Evolutionary conservation across 2,329 filamentous ascomycete genomes (phyloP), one percentile per base, ranked within the genome.

Genomic region (Diaporthe sp.): DNA sequence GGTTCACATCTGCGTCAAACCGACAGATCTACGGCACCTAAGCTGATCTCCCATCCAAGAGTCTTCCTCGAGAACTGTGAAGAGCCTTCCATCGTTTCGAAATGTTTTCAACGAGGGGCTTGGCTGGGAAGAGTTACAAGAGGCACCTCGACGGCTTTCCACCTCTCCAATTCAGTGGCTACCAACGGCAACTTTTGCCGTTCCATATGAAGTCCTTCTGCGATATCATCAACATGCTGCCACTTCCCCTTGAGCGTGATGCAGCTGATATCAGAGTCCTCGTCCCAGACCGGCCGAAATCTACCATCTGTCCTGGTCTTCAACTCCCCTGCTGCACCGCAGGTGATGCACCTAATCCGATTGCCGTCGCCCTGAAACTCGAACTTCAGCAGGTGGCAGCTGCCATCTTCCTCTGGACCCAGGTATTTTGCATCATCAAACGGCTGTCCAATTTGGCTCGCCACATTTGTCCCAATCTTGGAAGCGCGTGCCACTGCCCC

Each of bases 211-310:
- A 67, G 44, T 17, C 62, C 44, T 17, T 51, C 62, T 13, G 31
- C 44, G 7, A 67, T 67, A 34, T 67, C 44, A 37, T 67, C 62
- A 25, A 67, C 28, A n/a, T 67, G 62, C 7, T 67, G 62, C 62
- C 62, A 67, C 19, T 67, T 67, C 3, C 62, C 62, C 31, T 37
- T 67, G 8, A 67, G 62, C 3, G 62, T 67, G 19, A 51, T 37
- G 44, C 62, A 67, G 44, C 62, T 67, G 2, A 67, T 19, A 37
- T 37, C 62, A n/a, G 28, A 67, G 44, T 39, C 62, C 12, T 51
- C 44, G 22, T 51, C 62, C 62, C 62, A 67, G 5, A 67, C 10
- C 12, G 62, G 62, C 12, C 62, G 62, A 12, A 39, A 9, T 8
- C 19, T 51, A 15, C 28, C 44, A 15, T 67, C 44, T 51, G 62